Evolutionary conservation across 176 grass and related monocot genomes (phyloP), one percentile per base, ranked within the genome.

Genomic region (Eleusine indica): DNA sequence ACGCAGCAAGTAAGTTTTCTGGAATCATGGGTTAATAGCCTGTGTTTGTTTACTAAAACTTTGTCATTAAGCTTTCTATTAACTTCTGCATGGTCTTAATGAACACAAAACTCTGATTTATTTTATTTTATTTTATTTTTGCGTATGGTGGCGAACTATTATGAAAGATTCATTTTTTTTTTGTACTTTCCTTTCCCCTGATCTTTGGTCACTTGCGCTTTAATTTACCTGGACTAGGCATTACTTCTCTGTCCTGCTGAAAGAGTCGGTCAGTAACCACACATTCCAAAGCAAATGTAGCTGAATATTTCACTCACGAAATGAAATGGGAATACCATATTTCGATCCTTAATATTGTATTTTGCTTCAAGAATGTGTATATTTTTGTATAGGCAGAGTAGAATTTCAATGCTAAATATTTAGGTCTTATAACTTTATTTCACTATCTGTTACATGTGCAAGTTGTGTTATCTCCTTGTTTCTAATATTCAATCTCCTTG

Each of bases 1-100:
- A 86, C 92, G 42, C 89, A 94, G 40, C 97, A 99, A 87, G 97
- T 96, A 94, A 92, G 88, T 80, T 89, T 48, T 83, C 44, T 82
- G 37, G n/a, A 73, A 48, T 0, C 44, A 13, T 21, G 15, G 58
- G 39, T 8, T 70, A 71, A 65, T 65, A n/a, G 2, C 61, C 0
- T 30, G 11, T 86, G 29, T 66, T 85, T 74, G 14, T 71, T 77
- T 47, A 9, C 51, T 14, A 9, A 37, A 78, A 9, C 28, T 30
- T 67, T 41, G 32, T 56, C 6, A 13, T 83, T 9, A 83, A 83
- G 35, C 30, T 40, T 69, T 57, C 8, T 69, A 48, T 35, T 57
- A 75, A 16, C 37, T 30, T 28, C 4, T 37, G 54, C 2, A 12
- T 40, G 19, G 1, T 41, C 32, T 29, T 40, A 42, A 46, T 84